Evolutionary conservation across 768 basidiomycete genomes (phyloP), one percentile per base, ranked within the genome.

Genomic region (Lactarius trivialis): DNA sequence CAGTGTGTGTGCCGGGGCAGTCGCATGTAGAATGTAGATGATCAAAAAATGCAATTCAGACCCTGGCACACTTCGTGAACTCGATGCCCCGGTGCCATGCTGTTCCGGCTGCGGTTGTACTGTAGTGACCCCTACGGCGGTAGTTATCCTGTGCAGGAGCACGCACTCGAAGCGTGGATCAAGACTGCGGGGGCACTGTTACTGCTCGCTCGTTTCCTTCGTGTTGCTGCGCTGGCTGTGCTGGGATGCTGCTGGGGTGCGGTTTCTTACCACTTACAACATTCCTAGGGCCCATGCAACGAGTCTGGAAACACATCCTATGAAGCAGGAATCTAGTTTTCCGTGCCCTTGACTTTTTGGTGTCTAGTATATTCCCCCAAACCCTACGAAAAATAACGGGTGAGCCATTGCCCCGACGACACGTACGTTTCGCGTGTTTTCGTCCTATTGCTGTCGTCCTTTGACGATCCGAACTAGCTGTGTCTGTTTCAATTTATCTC

Each of bases 151-250:
- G 58, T 59, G 58, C 48, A 55, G 17, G 49, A 1, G 37, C 63
- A 50, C 11, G 63, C 63, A 55, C 48, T 55, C 37, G 5, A 51
- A 60, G 36, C 63, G 58, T 64, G 63, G 58, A 60, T 64, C 58
- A 64, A 32, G 7, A 24, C 53, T 55, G 62, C 28, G 11, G 3
- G n/a, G 51, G 33, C 24, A 41, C 21, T 19, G 49, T 14, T 26
- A 24, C 15, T 50, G 32, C 56, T 43, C 8, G 28, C 51, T 28
- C n/a, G 12, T 49, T 34, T 12, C 33, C 26, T 21, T 19, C 26
- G 21, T 19, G 28, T 28, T 60, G 45, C 41, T 51, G 57, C 43
- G 57, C 36, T 55, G 32, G 53, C 41, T 51, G 57, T 56, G 52
- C 45, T 50, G 24, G 17, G 30, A 41, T 34, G 50, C 30, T 36